Evolutionary conservation across 352 stramenopile species (phyloP), one percentile per base, ranked within the genome.

Genomic region (Phytophthora cryptogea): DNA sequence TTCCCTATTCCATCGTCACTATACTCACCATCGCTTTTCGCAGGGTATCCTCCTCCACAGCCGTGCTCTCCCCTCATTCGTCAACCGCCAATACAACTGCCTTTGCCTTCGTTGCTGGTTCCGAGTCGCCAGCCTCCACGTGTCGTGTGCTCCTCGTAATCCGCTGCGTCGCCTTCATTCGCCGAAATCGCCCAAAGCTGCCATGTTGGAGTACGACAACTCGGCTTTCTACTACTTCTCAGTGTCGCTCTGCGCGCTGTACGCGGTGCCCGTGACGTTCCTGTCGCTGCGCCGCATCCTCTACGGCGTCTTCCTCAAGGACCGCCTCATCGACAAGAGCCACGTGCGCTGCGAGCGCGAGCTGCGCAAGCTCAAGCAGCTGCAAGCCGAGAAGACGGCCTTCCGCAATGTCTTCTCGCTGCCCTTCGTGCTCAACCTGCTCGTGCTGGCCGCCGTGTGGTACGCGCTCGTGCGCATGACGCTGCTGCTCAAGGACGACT

Each of bases 181-280:
- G 52, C 47, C 30, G 42, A 51, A 67, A 51, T 49, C 44, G 23
- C 17, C 35, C 14, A 8, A 8, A 44, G 32, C 30, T 44, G 62
- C 66, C 54, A 98, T 98, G 96, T 79, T 99, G 51, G 95, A 99
- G 75, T 99, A 99, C 86, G 97, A 99, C 83, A 98, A 99, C 77
- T 98, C 94, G 48, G 97, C 97, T 66, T 99, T 99, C 83, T 99
- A 99, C 81, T 99, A 99, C 85, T 99, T 99, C 73, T 96, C 89
- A 11, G 85, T 99, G 75, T 98, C 94, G 63, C 88, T 98, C 36
- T 90, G 98, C 58, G 92, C 81, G 62, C 89, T 99, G 54, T 99
- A 99, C 70, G 86, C 97, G 27, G 78, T 99, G 59, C 97, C 97
- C 46, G 90, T 93, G 86, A 98, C 96, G 68, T 98, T 94, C 78